Evolutionary conservation across 2,329 filamentous ascomycete species (phyloP).

Genomic region (Talaromyces sp.): DNA sequence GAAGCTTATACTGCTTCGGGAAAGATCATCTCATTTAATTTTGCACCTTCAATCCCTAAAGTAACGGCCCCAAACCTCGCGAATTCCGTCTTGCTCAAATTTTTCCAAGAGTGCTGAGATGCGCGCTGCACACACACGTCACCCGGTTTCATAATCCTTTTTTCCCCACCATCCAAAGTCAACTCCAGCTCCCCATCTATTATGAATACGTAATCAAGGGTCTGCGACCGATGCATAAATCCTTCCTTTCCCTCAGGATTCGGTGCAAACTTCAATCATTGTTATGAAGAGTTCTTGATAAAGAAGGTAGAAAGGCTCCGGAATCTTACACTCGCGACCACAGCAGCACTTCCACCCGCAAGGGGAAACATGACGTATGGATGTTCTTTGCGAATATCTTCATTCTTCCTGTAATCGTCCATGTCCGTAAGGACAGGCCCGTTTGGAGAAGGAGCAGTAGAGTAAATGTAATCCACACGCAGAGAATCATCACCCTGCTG

Average conservation of each 20-base stretch:
- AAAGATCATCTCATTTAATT: constrained; percentile 3
- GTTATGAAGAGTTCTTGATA: not conserved
- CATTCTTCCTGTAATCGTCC: constrained; percentile 3
- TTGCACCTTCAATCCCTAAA: not conserved
- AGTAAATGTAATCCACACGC: not conserved
- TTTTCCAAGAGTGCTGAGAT: constrained; percentile 55
- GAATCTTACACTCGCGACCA: constrained; percentile 1
- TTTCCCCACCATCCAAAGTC: constrained; percentile 51
- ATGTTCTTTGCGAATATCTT: constrained; percentile 2
- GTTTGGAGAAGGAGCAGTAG: not conserved
- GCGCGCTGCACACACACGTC: constrained; percentile 57
- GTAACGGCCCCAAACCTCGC: constrained; percentile 27
- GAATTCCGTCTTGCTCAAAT: constrained; percentile 50
- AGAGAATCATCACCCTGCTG: constrained; percentile 1
- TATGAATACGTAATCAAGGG: constrained; percentile 54
- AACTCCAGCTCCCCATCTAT: constrained; percentile 54
- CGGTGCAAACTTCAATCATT: constrained; percentile 2
- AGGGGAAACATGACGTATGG: constrained; percentile 2
- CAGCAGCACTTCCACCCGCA: constrained; percentile 1
- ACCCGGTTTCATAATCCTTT: constrained; percentile 46
- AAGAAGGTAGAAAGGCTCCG: not conserved
- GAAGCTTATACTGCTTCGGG: constrained; percentile 1
- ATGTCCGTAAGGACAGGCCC: not conserved
- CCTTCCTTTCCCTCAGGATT: constrained; percentile 29
- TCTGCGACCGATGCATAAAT: constrained; percentile 54